Conservation (phyloP, 768 basidiomycete species). For the Mycena galericulata region DNA sequence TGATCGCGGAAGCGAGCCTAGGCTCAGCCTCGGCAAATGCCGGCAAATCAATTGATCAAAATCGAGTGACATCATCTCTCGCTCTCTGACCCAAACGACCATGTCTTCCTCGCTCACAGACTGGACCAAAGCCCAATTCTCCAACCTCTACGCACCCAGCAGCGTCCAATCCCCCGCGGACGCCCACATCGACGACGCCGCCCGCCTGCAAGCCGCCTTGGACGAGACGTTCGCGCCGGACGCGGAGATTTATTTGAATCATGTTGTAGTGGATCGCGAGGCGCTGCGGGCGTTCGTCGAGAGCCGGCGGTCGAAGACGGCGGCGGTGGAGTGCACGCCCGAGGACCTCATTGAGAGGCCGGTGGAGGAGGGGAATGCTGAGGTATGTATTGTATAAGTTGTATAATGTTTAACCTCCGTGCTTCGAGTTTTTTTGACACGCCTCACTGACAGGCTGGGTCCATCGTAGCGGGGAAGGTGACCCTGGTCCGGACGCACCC, state of each 20-base stretch:
- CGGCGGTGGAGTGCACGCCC: conserved; percentile 14
- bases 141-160: conserved; percentile 14
- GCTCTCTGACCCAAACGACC: neutral
- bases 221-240: conserved; percentile 25
- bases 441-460: conserved; percentile 6
- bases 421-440: too few species aligned
- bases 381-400: neutral
- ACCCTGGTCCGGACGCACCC: conserved; percentile 21
- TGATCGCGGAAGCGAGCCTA: too few species aligned
- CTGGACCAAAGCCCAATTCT: conserved; percentile 23
- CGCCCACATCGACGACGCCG: neutral
- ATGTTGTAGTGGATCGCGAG: conserved; percentile 14
- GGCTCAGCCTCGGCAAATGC: too few species aligned
- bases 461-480: conserved; percentile 31
- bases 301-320: neutral
- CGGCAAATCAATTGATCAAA: too few species aligned
- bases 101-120: conserved; percentile 23
- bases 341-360: conserved; percentile 30
- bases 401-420: neutral
- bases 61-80: conserved; percentile 19
- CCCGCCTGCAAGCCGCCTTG: conserved; percentile 4
- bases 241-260: conserved; percentile 29
- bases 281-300: conserved; percentile 10
- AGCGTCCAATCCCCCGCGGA: neutral
- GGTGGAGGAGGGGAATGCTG: conserved; percentile 21